phyloP scores from a whole-genome alignment of 1,139 yeast species.

The Diutina catenulata region DNA sequence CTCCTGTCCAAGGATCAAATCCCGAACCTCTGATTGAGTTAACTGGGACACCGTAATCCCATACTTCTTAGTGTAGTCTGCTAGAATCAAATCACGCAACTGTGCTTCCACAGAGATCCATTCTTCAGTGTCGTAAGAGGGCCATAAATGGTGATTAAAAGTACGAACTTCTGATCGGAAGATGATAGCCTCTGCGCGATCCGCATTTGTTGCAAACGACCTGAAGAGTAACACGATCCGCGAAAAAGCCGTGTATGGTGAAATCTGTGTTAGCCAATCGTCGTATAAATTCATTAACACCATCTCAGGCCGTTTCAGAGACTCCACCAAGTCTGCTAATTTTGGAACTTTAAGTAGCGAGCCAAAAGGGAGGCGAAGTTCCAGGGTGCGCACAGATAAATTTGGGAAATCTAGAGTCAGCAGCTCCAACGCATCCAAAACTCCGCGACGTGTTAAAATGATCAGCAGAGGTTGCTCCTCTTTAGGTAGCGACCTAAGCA shows the following conservation, averaged over 20 bases:
- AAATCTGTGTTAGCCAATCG: conserved; percentile 78
- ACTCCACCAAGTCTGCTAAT: conserved; percentile 64
- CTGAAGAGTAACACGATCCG: conserved; percentile 71
- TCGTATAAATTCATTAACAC: conserved; percentile 83
- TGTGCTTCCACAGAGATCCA: conserved; percentile 88
- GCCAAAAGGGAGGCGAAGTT: conserved; percentile 79
- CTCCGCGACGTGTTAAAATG: conserved; percentile 82
- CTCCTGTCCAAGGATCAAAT: conserved; percentile 89
- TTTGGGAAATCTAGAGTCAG: conserved; percentile 97
- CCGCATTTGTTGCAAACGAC: conserved; percentile 69
- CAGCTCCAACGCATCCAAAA: conserved; percentile 89
- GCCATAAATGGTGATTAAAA: conserved; percentile 83
- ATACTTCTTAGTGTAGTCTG: conserved; percentile 77
- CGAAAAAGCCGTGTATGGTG: conserved; percentile 91
- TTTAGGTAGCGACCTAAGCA: conserved; percentile 75
- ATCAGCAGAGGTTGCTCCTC: conserved; percentile 94
- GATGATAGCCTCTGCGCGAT: conserved; percentile 60
- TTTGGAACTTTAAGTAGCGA: conserved; percentile 79
- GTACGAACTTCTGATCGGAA: conserved; percentile 66
- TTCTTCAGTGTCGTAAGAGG: conserved; percentile 73
- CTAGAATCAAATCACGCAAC: conserved; percentile 75
- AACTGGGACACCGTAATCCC: conserved; percentile 77
- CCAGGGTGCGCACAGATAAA: conserved; percentile 81
- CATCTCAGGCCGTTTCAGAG: conserved; percentile 91
- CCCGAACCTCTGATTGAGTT: conserved; percentile 90